Base-by-base conservation (phyloP, 2,329 filamentous ascomycete genomes). In the Sporothrix euskadiensis region DNA sequence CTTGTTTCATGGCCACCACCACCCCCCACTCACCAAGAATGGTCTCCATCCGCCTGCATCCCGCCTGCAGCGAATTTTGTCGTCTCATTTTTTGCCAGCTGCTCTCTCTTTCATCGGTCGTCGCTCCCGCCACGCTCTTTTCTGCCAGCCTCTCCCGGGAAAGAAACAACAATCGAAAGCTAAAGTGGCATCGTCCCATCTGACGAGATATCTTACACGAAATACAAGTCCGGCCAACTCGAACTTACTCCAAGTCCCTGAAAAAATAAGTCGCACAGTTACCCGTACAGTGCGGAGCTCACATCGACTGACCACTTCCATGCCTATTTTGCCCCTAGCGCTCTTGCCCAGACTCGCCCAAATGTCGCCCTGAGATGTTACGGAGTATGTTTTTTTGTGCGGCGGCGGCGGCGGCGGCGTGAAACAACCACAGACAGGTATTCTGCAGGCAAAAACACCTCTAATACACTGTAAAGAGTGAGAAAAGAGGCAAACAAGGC, bases 21-120 rank as follows among this genome's bases (percentile, higher is more conserved):
- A 57, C 69, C 56, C 61, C 71, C 71, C 61, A 72, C 71, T 66
- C 63, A 32, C 44, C 8, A 56, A 52, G 22, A n/a, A 72, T 35
- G 35, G 35, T 35, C 71, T 54, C 71, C 71, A 72, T 72, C 35
- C 35, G 47, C 59, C 71, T 65, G 71, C 71, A 72, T 66, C 59
- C 47, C 19, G 66, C 66, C 44, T 35, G 44, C 41, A 52, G 16
- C 44, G 26, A 14, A 32, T 54, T 65, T 71, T 39, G 49, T 71
- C 41, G 4, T 35, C 35, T 35, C 35, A 5, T 49, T 19, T 22
- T 22, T 49, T 14, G 16, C 44, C 44, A 16, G 44, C 35, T n/a
- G 5, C 35, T 35, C 35, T 35, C 35, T 66, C 22, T 8, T 59
- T 59, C 30, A 4, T 59, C 30, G 56, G 56, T 57, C 26, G 26